phyloP scores from a whole-genome alignment of 768 basidiomycete genomes.

The Porphyrellus cyaneotinctus region DNA sequence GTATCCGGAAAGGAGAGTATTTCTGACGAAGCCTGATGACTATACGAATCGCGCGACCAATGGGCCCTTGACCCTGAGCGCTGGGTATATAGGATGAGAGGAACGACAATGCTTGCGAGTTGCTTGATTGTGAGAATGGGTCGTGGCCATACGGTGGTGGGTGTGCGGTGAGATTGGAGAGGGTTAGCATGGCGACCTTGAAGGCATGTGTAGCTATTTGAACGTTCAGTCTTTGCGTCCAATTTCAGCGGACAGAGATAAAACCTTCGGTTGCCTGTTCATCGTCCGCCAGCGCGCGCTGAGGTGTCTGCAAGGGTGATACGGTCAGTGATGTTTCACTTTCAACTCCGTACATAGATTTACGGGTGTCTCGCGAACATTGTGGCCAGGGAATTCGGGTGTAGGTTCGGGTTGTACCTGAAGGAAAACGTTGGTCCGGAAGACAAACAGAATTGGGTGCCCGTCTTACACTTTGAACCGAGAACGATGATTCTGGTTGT shows the following conservation, averaged over 20 bases:
- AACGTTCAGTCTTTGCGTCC: conserved; percentile 1
- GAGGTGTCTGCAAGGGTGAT: conserved; percentile 12
- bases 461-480: conserved; percentile 18
- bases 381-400: background rate
- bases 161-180: conserved; percentile 60
- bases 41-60: conserved; percentile 69
- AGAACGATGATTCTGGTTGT: conserved; percentile 23
- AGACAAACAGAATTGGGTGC: background rate
- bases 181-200: conserved; percentile 66
- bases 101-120: conserved; percentile 45
- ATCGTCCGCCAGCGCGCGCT: conserved; percentile 18
- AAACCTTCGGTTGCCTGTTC: conserved; percentile 54
- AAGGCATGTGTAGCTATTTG: conserved; percentile 65
- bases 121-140: conserved; percentile 34
- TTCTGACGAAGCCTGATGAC: conserved; percentile 61
- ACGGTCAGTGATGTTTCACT: background rate
- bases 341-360: background rate
- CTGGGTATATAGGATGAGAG: conserved; percentile 66
- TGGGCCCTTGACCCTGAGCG: conserved; percentile 71
- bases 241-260: background rate
- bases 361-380: conserved; percentile 15
- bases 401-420: conserved; percentile 16
- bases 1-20: conserved; percentile 44
- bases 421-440: background rate
- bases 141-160: conserved; percentile 56